phyloP scores from a whole-genome alignment of 176 grass and related monocot genomes.

The Triticum turgidum region DNA sequence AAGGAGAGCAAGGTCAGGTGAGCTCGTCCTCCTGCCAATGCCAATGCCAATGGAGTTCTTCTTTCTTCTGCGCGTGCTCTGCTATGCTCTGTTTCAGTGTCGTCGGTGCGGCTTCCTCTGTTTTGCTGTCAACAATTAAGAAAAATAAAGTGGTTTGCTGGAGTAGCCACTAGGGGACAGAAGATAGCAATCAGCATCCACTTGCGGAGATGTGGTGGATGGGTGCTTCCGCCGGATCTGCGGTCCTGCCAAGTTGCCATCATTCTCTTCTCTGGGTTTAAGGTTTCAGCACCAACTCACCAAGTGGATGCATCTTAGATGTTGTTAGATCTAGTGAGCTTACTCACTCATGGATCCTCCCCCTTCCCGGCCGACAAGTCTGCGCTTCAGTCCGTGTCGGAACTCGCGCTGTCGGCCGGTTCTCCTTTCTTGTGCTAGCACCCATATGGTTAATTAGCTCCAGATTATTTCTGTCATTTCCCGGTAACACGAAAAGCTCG shows the following conservation, averaged over 20 bases:
- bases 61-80: neutral
- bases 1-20: neutral
- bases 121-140: too few relatives aligned
- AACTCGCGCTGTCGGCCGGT: neutral
- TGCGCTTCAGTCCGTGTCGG: constrained; percentile 15
- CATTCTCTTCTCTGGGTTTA: constrained; percentile 16
- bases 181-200: neutral
- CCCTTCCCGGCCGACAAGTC: neutral
- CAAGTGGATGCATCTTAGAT: neutral
- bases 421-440: constrained; percentile 18
- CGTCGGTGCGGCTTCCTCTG: too few relatives aligned
- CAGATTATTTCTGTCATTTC: neutral
- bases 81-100: too few relatives aligned
- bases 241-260: constrained; percentile 3
- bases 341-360: neutral
- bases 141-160: too few relatives aligned
- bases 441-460: neutral
- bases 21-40: neutral
- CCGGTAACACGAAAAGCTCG: too few relatives aligned
- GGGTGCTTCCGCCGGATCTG: constrained; percentile 25
- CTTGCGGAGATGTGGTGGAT: constrained; percentile 26
- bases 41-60: neutral
- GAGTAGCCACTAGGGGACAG: neutral
- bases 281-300: neutral
- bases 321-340: constrained; percentile 17